phyloP scores from a whole-genome alignment of 1,139 yeast genomes.

The Keqinozyma sinolaborantium region DNA sequence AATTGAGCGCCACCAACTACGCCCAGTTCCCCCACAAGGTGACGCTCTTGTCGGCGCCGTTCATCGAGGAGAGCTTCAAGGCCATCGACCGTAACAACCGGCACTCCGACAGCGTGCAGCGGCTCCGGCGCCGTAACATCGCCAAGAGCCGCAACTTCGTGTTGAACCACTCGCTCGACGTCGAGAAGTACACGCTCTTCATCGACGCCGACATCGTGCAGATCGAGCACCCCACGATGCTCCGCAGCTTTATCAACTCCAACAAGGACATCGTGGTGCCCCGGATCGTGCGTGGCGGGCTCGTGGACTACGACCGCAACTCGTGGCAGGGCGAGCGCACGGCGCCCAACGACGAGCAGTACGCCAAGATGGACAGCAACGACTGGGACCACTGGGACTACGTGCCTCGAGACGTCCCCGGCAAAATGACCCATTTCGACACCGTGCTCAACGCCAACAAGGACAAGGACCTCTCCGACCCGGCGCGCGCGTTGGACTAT shows the following conservation, averaged over 20 bases:
- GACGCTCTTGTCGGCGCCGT: conserved; percentile 29
- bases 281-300: conserved; percentile 24
- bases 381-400: conserved; percentile 33
- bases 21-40: conserved; percentile 14
- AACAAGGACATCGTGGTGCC: conserved; percentile 41
- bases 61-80: conserved; percentile 21
- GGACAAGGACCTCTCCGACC: conserved; percentile 13
- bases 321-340: conserved; percentile 47
- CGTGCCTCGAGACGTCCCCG: conserved; percentile 33
- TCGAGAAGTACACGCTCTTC: conserved; percentile 38
- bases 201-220: conserved; percentile 41
- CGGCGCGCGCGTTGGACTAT: conserved; percentile 12
- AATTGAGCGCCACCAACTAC: conserved; percentile 1
- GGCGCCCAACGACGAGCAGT: conserved; percentile 30
- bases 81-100: conserved; percentile 20
- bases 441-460: conserved; percentile 14
- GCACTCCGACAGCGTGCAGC: conserved; percentile 28
- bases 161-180: conserved; percentile 20
- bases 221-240: conserved; percentile 23
- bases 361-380: conserved; percentile 24
- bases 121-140: conserved; percentile 28
- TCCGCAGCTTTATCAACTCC: conserved; percentile 28
- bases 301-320: conserved; percentile 37
- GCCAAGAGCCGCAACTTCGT: conserved; percentile 35
- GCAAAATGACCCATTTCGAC: conserved; percentile 29